Conservation (phyloP, 2,329 filamentous ascomycete species). For the Calonectria ilicicola region DNA sequence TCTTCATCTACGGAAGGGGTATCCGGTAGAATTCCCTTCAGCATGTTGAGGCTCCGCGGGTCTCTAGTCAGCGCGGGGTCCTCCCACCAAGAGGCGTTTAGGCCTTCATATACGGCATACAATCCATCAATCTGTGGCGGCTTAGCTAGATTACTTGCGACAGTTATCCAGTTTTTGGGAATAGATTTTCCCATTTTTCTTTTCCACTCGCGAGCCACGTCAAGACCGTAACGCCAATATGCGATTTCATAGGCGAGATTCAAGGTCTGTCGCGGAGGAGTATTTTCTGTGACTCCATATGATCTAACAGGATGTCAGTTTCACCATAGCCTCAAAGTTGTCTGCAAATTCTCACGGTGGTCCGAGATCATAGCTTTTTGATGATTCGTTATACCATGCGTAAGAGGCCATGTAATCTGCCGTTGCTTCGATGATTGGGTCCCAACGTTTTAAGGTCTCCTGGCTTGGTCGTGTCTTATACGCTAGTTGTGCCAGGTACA, state of each 20-base stretch:
- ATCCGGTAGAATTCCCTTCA: slow-evolving; percentile 58
- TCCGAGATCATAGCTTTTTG: slow-evolving; percentile 62
- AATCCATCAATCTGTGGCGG: slow-evolving; percentile 62
- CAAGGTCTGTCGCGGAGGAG: slow-evolving; percentile 65
- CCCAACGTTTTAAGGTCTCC: slow-evolving; percentile 63
- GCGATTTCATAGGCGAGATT: slow-evolving; percentile 72
- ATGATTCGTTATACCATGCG: slow-evolving; percentile 65
- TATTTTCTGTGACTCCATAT: slow-evolving; percentile 66
- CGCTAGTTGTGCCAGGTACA: slow-evolving; percentile 69
- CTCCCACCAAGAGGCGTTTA: slow-evolving; percentile 58
- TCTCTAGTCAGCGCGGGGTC: slow-evolving; percentile 52
- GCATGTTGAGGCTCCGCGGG: slow-evolving; percentile 58
- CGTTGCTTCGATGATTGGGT: slow-evolving; percentile 60
- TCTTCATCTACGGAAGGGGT: slow-evolving; percentile 51
- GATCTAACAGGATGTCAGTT: slow-evolving; percentile 29
- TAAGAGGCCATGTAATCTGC: slow-evolving; percentile 72
- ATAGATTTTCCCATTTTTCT: slow-evolving; percentile 55
- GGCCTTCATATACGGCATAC: slow-evolving; percentile 67
- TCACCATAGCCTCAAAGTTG: accelerated
- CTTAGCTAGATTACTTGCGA: slow-evolving; percentile 64
- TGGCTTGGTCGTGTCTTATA: slow-evolving; percentile 38
- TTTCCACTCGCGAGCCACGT: slow-evolving; percentile 66
- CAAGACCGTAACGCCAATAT: slow-evolving; percentile 72
- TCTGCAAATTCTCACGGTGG: slow-evolving; percentile 46
- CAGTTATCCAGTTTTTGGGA: slow-evolving; percentile 59